Base-by-base conservation (phyloP, 2,329 filamentous ascomycete genomes). In the Fusarium brachygibbosum region DNA sequence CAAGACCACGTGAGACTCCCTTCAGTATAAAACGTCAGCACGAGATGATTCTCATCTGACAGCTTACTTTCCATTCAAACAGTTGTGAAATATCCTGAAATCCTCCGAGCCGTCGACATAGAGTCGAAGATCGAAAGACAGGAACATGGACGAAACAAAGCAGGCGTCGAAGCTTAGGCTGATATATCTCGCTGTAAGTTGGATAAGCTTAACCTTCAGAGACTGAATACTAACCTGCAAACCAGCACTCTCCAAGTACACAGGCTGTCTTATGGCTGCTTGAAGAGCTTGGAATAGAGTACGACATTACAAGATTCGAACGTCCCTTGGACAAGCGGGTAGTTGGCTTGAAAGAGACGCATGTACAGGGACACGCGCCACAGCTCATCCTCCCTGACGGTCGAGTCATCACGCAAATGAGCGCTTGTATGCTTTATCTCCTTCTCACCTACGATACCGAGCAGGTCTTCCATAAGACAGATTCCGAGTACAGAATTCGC, bases 171-270 rank as follows among this genome's bases (percentile, higher is more conserved):
- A 53, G 13, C 50, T 28, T 2, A n/a, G 21, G 11, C 35, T 53
- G 0, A 53, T 53, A 28, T 53, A 53, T 6, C 50, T 53, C 3
- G 28, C 50, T 1, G 50, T 32, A 19, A 0, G 14, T 25, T 12
- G 2, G 3, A 14, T 3, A 3, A n/a, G 9, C 11, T 6, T 31
- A 9, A 9, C 1, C 3, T 4, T 5, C 12, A 4, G 11, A 12
- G 2, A 0, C 1, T 7, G 4, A 3, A 1, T 12, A 6, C 16
- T 53, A 12, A 53, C 16, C 6, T 3, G 0, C 6, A 1, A 3
- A 5, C 0, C 25, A 53, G 50, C 50, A 53, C 13, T 53, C 50
- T 2, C 50, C 50, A 25, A 42, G 12, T 17, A 44, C 50, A 0
- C 50, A 53, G 23, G 37, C 32, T 3, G 50, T 53, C 2, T 4